These are phyloP conservation scores for Diaporthe ampelina DNA, from an alignment of 2,329 filamentous ascomycete species.

Conservation along the genomic window DNA sequence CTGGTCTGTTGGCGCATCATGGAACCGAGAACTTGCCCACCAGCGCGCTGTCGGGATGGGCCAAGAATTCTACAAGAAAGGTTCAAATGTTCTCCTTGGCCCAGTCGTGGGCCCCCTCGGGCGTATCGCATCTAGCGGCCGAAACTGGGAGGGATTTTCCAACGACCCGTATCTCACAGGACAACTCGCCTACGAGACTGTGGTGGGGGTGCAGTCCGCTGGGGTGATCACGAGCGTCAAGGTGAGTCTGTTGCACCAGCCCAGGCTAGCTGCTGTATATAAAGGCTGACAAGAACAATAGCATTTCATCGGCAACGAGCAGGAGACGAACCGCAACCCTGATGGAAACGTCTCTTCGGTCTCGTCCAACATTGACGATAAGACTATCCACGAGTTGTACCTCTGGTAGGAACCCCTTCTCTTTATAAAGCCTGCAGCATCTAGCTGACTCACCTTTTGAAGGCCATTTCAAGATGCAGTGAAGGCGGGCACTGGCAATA, in stretches of 20 bases:
- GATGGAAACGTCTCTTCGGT: slow-evolving; percentile 62
- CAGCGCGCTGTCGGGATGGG: slow-evolving; percentile 80
- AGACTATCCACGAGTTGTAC: slow-evolving; percentile 63
- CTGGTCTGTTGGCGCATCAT: slow-evolving; percentile 62
- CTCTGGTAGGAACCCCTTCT: slow-evolving; percentile 53
- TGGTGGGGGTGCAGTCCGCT: slow-evolving; percentile 76
- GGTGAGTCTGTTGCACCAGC: slow-evolving; percentile 46
- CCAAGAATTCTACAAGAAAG: slow-evolving; percentile 78
- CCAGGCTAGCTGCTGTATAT: not conserved
- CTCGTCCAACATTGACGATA: slow-evolving; percentile 60
- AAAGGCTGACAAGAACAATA: slow-evolving; percentile 54
- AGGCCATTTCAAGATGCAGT: slow-evolving; percentile 65
- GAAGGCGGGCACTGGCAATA: slow-evolving; percentile 67
- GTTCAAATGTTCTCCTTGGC: slow-evolving; percentile 81
- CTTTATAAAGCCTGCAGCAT: no score
- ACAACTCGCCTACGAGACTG: slow-evolving; percentile 60
- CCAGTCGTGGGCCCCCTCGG: slow-evolving; percentile 78
- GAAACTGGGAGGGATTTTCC: slow-evolving; percentile 65
- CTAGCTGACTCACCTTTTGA: slow-evolving; percentile 10
- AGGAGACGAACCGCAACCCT: slow-evolving; percentile 68
- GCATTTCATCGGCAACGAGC: slow-evolving; percentile 73
- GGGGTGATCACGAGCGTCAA: slow-evolving; percentile 76
- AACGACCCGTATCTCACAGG: slow-evolving; percentile 70
- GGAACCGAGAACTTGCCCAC: slow-evolving; percentile 80
- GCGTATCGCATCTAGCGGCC: slow-evolving; percentile 68